Percentiles rank a stretch among this genome's conserved stretches.
These are phyloP conservation scores for Xylaria sp. DNA, from an alignment of 2,329 filamentous ascomycete genomes.

Conservation along the genomic window DNA sequence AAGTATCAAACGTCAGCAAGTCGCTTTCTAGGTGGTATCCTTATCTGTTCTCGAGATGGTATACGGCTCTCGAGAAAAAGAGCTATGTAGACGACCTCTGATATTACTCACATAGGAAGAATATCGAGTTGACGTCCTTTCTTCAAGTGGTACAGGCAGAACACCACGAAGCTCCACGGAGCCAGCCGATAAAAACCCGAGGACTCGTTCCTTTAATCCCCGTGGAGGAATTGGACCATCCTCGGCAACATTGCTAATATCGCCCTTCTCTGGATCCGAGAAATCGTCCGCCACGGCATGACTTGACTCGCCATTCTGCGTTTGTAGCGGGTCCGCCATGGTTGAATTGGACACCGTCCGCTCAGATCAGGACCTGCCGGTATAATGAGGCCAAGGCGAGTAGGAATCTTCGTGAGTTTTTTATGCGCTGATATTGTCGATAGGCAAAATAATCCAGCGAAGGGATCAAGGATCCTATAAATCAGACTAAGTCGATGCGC, in stretches of 20 bases:
- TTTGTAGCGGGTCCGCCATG: neutral
- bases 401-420: neutral
- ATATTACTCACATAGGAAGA: conserved; percentile 44
- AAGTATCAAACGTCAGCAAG: conserved; percentile 16
- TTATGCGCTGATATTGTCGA: neutral
- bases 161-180: conserved; percentile 45
- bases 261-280: conserved; percentile 19
- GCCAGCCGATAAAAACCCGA: conserved; percentile 13
- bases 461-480: neutral
- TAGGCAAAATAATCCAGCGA: neutral
- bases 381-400: neutral
- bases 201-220: neutral
- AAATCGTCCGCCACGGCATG: neutral
- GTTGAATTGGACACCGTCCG: neutral
- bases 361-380: neutral
- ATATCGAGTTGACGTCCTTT: conserved; percentile 46
- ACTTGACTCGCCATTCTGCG: neutral
- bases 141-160: conserved; percentile 44
- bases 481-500: neutral
- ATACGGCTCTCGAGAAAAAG: neutral
- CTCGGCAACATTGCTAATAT: neutral
- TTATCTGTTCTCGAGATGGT: neutral
- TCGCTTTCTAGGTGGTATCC: neutral
- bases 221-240: neutral
- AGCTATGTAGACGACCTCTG: conserved; percentile 17